Conservation (phyloP, 495 filamentous ascomycete species). For the Geopyxis carbonaria region DNA sequence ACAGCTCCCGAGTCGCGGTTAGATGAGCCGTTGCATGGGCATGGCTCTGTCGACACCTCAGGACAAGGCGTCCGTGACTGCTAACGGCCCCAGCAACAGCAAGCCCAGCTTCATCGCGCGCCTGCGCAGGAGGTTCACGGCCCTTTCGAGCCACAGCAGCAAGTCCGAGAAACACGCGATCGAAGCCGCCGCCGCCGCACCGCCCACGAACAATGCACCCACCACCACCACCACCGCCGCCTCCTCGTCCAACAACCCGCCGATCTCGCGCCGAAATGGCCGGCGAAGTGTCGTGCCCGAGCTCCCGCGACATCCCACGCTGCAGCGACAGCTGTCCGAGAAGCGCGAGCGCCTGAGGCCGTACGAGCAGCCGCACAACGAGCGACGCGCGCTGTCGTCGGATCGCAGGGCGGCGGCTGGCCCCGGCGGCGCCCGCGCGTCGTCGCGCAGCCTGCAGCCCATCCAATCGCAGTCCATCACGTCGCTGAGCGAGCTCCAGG, state of each 20-base stretch:
- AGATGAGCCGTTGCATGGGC: constrained; percentile 24
- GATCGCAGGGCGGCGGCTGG: constrained; percentile 32
- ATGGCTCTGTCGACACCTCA: constrained; percentile 15
- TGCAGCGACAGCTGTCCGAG: constrained; percentile 69
- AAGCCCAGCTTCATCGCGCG: constrained; percentile 15
- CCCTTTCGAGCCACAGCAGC: background rate
- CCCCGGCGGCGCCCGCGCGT: background rate
- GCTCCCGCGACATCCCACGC: constrained; percentile 55
- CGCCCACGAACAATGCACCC: too few species aligned
- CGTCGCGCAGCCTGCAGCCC: constrained; percentile 9
- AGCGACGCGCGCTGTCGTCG: constrained; percentile 57
- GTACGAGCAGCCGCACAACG: constrained; percentile 34
- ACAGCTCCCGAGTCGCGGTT: constrained; percentile 18
- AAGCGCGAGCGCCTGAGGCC: constrained; percentile 53
- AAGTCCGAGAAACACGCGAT: background rate
- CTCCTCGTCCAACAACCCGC: background rate
- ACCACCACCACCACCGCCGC: background rate
- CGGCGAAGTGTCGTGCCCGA: constrained; percentile 54
- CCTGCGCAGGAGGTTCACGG: constrained; percentile 11
- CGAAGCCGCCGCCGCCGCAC: constrained; percentile 1
- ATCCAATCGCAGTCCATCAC: too few species aligned
- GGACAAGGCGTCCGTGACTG: constrained; percentile 10
- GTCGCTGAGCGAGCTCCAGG: too few species aligned
- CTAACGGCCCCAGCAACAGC: background rate
- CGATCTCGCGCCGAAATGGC: background rate